Percentiles rank a stretch among this genome's conserved stretches.
These are phyloP conservation scores for Cornus kousa DNA, from an alignment of 148 eudicot species.

Conservation along the genomic window DNA sequence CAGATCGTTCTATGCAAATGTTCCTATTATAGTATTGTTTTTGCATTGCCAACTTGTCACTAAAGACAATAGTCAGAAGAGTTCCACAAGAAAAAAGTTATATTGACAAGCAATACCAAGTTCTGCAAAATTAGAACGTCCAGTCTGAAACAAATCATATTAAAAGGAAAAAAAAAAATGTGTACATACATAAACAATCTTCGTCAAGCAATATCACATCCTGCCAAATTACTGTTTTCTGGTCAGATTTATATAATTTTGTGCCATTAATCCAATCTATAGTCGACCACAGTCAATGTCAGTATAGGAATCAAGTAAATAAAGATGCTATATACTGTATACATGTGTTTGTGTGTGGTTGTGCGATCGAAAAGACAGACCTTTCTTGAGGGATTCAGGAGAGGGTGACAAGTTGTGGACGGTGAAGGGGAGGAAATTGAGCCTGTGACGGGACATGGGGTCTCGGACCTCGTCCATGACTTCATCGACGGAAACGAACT, in stretches of 20 bases:
- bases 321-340: background rate
- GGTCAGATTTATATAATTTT: background rate
- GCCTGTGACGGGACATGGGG: conserved; percentile 74
- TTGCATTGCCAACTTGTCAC: no score
- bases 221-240: background rate
- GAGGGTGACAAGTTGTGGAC: conserved; percentile 68
- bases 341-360: background rate
- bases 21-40: no score
- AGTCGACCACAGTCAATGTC: background rate
- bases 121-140: no score
- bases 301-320: background rate
- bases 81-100: no score
- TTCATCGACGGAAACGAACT: conserved; percentile 65
- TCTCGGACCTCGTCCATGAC: conserved; percentile 75
- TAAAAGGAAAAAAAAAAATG: no score
- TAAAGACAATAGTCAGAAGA: no score
- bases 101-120: no score
- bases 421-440: conserved; percentile 57
- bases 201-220: no score
- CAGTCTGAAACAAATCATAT: no score
- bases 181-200: no score
- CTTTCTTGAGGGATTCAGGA: conserved; percentile 75
- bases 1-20: no score
- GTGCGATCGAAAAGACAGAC: conserved; percentile 13
- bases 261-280: background rate